Evolutionary conservation across 768 basidiomycete species (phyloP).

Genomic region (Pleurotus tuoliensis): DNA sequence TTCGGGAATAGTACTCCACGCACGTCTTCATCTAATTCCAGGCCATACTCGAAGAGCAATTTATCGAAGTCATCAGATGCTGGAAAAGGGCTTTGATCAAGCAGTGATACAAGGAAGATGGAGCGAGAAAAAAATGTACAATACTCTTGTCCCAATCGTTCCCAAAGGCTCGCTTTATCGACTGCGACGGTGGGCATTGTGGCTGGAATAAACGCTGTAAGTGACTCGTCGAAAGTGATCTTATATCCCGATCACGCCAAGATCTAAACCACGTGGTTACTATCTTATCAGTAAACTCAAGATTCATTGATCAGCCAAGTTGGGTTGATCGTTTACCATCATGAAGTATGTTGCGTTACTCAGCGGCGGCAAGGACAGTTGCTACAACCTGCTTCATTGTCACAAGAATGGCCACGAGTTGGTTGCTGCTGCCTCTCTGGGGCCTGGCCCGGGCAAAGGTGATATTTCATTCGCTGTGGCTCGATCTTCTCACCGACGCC

Average conservation of each 20-base stretch:
- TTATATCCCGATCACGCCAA: constrained; percentile 27
- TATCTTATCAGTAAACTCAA: constrained; percentile 12
- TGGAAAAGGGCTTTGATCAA: constrained; percentile 30
- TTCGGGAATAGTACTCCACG: constrained; percentile 22
- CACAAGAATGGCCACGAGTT: constrained; percentile 81
- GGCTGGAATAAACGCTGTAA: constrained; percentile 7
- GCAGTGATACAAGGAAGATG: neutral
- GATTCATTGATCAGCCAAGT: constrained; percentile 12
- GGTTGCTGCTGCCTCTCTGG: constrained; percentile 82
- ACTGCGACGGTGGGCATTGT: constrained; percentile 93
- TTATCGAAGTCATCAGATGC: constrained; percentile 94
- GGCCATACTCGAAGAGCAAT: constrained; percentile 94
- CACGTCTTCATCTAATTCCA: constrained; percentile 98
- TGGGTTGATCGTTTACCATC: constrained; percentile 6
- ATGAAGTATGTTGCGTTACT: constrained; percentile 95
- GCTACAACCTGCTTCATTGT: constrained; percentile 93
- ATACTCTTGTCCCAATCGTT: constrained; percentile 77
- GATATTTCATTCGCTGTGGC: constrained; percentile 15
- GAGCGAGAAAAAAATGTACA: constrained; percentile 45
- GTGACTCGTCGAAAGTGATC: constrained; percentile 1
- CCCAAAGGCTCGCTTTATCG: constrained; percentile 93
- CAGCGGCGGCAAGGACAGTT: constrained; percentile 97
- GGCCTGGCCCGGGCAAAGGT: constrained; percentile 87
- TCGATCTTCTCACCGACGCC: constrained; percentile 18
- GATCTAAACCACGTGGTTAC: constrained; percentile 13